A percentile compares a stretch with the other conserved stretches of the same genome.
Conservation (phyloP, 768 basidiomycete genomes). For the Lactarius psammicola region DNA sequence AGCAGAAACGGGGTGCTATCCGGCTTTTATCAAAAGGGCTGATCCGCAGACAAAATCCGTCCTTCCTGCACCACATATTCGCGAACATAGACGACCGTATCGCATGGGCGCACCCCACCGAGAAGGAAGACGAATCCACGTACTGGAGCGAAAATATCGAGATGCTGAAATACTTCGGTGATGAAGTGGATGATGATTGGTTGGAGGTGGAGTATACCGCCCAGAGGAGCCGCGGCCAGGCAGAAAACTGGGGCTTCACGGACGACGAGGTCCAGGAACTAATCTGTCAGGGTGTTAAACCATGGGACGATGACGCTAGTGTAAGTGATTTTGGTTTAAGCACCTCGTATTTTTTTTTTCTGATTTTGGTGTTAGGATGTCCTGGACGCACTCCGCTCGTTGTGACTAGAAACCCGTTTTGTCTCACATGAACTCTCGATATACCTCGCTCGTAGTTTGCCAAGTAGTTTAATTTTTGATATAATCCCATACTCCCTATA, state of each 20-base stretch:
- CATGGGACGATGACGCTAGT: slow-evolving; percentile 46
- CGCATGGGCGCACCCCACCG: not conserved
- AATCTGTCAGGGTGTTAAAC: slow-evolving; percentile 41
- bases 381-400: not conserved
- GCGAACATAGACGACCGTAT: slow-evolving; percentile 5
- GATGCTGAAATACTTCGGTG: not conserved
- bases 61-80: not conserved
- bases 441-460: too few relatives aligned
- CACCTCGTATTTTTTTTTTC: not conserved
- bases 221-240: too few relatives aligned
- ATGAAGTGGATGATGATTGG: not conserved
- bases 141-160: not conserved
- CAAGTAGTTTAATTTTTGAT: too few relatives aligned
- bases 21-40: not conserved
- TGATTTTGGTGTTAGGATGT: slow-evolving; percentile 11
- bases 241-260: slow-evolving; percentile 36
- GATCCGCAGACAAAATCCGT: not conserved
- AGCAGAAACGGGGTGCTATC: not conserved
- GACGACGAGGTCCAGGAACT: slow-evolving; percentile 39
- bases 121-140: not conserved
- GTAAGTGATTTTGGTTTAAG: slow-evolving; percentile 33
- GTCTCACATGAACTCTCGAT: too few relatives aligned
- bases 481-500: too few relatives aligned
- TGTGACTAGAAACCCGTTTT: not conserved
- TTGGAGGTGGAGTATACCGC: not conserved